Conservation (phyloP, 768 basidiomycete genomes). For the Agrocybe pediades region DNA sequence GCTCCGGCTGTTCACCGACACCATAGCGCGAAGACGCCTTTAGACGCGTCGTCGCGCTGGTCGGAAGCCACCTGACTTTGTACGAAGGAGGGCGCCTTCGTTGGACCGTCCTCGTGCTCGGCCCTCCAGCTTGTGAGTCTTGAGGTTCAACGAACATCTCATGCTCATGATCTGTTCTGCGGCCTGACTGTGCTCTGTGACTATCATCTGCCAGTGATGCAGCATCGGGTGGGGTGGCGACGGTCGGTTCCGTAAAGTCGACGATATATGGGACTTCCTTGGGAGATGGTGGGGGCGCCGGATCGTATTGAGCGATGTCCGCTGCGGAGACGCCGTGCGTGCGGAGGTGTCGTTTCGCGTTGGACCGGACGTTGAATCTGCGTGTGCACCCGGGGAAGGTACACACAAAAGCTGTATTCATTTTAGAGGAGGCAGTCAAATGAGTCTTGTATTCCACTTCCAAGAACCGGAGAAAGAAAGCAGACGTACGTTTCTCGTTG, state of each 20-base stretch:
- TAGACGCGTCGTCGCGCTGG: slow-evolving; percentile 31
- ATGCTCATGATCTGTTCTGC: too few relatives aligned
- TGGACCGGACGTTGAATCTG: slow-evolving; percentile 77
- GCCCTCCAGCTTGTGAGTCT: too few relatives aligned
- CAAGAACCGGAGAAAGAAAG: background rate
- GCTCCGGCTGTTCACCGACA: background rate
- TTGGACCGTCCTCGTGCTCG: background rate
- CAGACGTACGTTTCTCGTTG: slow-evolving; percentile 48
- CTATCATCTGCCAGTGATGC: background rate
- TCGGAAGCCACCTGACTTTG: slow-evolving; percentile 45
- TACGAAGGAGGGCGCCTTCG: slow-evolving; percentile 16
- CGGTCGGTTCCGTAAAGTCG: slow-evolving; percentile 26
- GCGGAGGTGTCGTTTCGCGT: slow-evolving; percentile 77
- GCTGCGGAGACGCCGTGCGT: slow-evolving; percentile 59
- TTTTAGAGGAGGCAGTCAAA: slow-evolving; percentile 1
- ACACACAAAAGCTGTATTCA: slow-evolving; percentile 48
- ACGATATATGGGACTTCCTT: slow-evolving; percentile 31
- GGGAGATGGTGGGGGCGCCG: slow-evolving; percentile 5
- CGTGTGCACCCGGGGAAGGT: slow-evolving; percentile 61
- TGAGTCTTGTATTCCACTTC: background rate
- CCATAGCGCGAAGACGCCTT: slow-evolving; percentile 20
- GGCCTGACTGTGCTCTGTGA: too few relatives aligned
- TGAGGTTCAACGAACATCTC: too few relatives aligned
- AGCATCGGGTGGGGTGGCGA: background rate
- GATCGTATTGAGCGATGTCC: background rate